Percentiles rank a stretch among this genome's conserved stretches.
Evolutionary conservation across 2,329 filamentous ascomycete species (phyloP).

Genomic region (Aspergillus novoparasiticus): DNA sequence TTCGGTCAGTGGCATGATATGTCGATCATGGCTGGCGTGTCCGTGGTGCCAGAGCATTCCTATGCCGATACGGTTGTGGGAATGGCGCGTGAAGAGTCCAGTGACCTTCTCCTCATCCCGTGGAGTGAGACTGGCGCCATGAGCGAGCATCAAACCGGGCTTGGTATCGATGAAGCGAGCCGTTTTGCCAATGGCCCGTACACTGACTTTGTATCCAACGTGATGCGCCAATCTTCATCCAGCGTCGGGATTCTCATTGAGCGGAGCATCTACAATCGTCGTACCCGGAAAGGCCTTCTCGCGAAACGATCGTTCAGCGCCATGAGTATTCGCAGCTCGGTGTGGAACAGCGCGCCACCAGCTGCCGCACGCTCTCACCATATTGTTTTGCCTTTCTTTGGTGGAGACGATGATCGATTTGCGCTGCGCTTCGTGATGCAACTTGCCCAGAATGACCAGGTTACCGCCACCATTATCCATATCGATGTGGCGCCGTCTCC

Average conservation of each 20-base stretch:
- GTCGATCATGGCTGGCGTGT: slow-evolving; percentile 77
- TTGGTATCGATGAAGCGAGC: slow-evolving; percentile 54
- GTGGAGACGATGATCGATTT: slow-evolving; percentile 77
- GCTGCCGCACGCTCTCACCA: slow-evolving; percentile 73
- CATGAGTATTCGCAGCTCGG: slow-evolving; percentile 61
- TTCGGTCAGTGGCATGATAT: slow-evolving; percentile 85
- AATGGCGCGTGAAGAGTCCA: slow-evolving; percentile 68
- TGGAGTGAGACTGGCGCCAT: slow-evolving; percentile 85
- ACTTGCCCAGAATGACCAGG: slow-evolving; percentile 74
- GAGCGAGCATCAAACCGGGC: slow-evolving; percentile 62
- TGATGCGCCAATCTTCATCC: slow-evolving; percentile 65
- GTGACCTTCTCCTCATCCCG: slow-evolving; percentile 78
- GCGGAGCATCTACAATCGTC: slow-evolving; percentile 57
- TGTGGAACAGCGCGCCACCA: slow-evolving; percentile 58
- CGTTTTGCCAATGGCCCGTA: slow-evolving; percentile 66
- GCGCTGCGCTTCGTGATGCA: slow-evolving; percentile 82
- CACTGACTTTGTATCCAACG: slow-evolving; percentile 70
- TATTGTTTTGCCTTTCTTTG: slow-evolving; percentile 85
- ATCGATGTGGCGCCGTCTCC: slow-evolving; percentile 43
- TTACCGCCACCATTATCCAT: slow-evolving; percentile 76
- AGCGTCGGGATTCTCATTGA: slow-evolving; percentile 81
- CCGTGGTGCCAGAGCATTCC: slow-evolving; percentile 73
- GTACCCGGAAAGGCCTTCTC: slow-evolving; percentile 23
- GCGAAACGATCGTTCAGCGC: slow-evolving; percentile 54
- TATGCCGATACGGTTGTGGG: slow-evolving; percentile 77